A percentile compares a stretch with the other conserved stretches of the same genome.
phyloP scores from a whole-genome alignment of 148 eudicot genomes.

The Hydrangea macrophylla region DNA sequence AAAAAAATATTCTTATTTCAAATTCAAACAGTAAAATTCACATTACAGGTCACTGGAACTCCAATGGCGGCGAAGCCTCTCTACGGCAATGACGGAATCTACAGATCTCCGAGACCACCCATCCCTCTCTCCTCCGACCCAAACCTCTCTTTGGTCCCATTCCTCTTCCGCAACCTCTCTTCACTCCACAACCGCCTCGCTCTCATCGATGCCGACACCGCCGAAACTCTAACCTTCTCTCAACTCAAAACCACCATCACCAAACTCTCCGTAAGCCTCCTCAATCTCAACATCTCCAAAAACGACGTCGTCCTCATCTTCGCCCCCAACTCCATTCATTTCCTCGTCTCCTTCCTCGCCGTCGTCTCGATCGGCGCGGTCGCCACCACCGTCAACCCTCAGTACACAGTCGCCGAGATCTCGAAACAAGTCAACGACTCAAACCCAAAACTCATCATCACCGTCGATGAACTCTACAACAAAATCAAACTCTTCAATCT shows the following conservation, averaged over 20 bases:
- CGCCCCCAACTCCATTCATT: constrained; percentile 66
- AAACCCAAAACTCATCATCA: constrained; percentile 46
- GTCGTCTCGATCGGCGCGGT: constrained; percentile 53
- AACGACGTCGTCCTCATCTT: constrained; percentile 57
- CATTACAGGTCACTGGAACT: too few relatives aligned
- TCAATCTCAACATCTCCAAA: constrained; percentile 44
- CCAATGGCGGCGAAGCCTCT: constrained; percentile 78
- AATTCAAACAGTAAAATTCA: too few relatives aligned
- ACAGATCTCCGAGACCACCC: constrained; percentile 56
- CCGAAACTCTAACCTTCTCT: constrained; percentile 40
- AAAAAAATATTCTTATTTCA: too few relatives aligned
- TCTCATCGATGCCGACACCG: constrained; percentile 54
- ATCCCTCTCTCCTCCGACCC: constrained; percentile 38
- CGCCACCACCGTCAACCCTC: constrained; percentile 65
- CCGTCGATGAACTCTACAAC: constrained; percentile 44
- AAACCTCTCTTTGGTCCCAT: constrained; percentile 48
- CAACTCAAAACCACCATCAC: constrained; percentile 47
- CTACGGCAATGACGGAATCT: constrained; percentile 62
- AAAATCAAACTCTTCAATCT: constrained; percentile 46
- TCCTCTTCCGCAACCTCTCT: constrained; percentile 53
- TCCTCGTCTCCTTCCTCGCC: constrained; percentile 46
- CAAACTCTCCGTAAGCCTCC: constrained; percentile 43
- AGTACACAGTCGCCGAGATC: constrained; percentile 48
- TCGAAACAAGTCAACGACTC: constrained; percentile 57
- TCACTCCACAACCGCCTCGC: constrained; percentile 51